A percentile compares a stretch with the other conserved stretches of the same genome.
Evolutionary conservation across 306 rosid genomes (phyloP).

Genomic region (Malus sylvestris): DNA sequence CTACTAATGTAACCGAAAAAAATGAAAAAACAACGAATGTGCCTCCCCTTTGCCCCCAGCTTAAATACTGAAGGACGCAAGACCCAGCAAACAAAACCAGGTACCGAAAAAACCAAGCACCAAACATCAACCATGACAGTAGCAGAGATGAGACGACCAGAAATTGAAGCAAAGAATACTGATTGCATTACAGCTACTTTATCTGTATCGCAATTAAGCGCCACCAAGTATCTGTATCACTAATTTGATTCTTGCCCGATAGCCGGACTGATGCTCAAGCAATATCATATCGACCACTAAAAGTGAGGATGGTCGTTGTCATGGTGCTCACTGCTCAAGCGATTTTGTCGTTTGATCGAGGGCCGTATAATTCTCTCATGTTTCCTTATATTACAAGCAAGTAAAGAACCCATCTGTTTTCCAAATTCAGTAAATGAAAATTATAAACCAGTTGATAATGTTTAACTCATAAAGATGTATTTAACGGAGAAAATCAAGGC

Average conservation of each 20-base stretch:
- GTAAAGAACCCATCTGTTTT: not conserved
- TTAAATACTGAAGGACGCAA: too few species aligned
- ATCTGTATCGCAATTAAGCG: not conserved
- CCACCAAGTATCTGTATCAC: not conserved
- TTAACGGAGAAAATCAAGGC: not conserved
- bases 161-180: too few species aligned
- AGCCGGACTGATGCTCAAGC: not conserved
- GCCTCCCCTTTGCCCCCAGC: too few species aligned
- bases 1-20: too few species aligned
- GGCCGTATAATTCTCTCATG: not conserved
- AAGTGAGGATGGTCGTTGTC: not conserved
- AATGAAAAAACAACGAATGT: too few species aligned
- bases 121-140: too few species aligned
- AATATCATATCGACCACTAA: too few species aligned
- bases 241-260: not conserved
- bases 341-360: not conserved
- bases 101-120: too few species aligned
- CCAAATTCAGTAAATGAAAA: not conserved
- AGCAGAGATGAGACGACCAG: too few species aligned
- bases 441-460: not conserved
- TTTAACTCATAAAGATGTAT: not conserved
- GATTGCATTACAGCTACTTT: too few species aligned
- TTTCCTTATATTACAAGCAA: not conserved
- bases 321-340: not conserved
- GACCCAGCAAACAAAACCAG: too few species aligned